Evolutionary conservation across 2,329 filamentous ascomycete species (phyloP).

Genomic region (Ascochyta fabae): DNA sequence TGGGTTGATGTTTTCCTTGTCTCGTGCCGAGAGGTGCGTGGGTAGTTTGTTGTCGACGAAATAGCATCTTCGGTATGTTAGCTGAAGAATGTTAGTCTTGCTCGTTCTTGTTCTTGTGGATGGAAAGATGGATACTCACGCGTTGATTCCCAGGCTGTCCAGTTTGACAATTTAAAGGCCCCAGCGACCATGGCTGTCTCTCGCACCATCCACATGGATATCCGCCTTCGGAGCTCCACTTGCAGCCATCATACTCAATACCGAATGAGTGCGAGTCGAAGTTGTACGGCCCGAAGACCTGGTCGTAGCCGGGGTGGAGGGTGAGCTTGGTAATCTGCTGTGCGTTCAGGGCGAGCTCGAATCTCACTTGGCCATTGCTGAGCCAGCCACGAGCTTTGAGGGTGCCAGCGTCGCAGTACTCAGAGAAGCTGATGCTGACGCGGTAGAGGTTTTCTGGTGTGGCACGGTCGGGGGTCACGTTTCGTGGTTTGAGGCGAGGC

Average conservation of each 20-base stretch:
- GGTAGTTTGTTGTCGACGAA: not conserved
- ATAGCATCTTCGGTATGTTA: not conserved
- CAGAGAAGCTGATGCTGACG: slow-evolving; percentile 2
- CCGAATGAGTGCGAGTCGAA: not conserved
- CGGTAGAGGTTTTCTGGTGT: not conserved
- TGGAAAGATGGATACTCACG: not conserved
- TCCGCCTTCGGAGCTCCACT: slow-evolving; percentile 4
- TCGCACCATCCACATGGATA: slow-evolving; percentile 6
- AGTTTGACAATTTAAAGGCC: slow-evolving; percentile 1
- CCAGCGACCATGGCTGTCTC: not conserved
- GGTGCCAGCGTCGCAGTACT: slow-evolving; percentile 8
- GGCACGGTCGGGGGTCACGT: not conserved
- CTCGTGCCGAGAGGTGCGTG: not conserved
- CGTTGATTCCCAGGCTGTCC: slow-evolving; percentile 2
- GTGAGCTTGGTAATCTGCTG: not conserved
- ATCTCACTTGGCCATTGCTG: not conserved
- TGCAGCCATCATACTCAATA: not conserved
- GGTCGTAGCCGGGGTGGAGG: not conserved
- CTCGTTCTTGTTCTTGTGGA: too few species aligned
- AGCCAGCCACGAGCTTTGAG: slow-evolving; percentile 1
- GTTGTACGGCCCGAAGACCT: not conserved
- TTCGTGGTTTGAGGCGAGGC: not conserved
- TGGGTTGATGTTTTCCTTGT: not conserved
- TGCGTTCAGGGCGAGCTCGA: not conserved
- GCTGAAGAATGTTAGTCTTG: not conserved